These are phyloP conservation scores for Jamesozyma hellenica DNA, from an alignment of 805 yeast genomes.

Conservation along the genomic window DNA sequence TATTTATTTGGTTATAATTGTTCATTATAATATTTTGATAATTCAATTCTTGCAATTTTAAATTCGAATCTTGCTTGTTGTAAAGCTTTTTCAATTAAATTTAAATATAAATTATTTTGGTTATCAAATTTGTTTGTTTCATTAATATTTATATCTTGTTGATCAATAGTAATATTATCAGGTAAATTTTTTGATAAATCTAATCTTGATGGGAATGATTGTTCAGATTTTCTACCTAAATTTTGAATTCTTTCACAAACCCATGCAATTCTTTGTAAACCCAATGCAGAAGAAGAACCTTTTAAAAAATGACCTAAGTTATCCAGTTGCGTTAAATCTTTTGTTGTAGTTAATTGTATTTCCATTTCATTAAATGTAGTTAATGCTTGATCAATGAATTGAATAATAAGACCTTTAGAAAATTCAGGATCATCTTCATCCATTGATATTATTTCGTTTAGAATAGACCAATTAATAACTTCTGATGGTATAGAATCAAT, in stretches of 20 bases:
- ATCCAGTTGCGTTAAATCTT: conserved; percentile 49
- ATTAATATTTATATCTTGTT: conserved; percentile 4
- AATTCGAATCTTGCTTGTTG: conserved; percentile 41
- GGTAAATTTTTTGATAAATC: conserved; percentile 9
- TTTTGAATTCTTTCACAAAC: conserved; percentile 93
- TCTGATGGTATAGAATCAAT: conserved; percentile 35
- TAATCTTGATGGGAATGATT: conserved; percentile 11
- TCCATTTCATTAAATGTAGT: conserved; percentile 70
- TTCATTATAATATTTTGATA: conserved; percentile 38
- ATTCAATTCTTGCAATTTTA: conserved; percentile 35
- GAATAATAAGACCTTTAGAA: conserved; percentile 63
- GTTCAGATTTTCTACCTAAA: conserved; percentile 46
- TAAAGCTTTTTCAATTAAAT: conserved; percentile 37
- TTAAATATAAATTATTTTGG: conserved; percentile 34
- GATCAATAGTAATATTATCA: conserved; percentile 8
- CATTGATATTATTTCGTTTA: conserved; percentile 83
- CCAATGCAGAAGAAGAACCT: conserved; percentile 92
- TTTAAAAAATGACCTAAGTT: conserved; percentile 84
- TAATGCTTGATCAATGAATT: conserved; percentile 82
- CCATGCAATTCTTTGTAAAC: conserved; percentile 68
- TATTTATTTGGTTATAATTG: no score
- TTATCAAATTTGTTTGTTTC: conserved; percentile 8
- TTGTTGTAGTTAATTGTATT: conserved; percentile 30
- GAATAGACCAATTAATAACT: conserved; percentile 78
- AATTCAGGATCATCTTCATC: conserved; percentile 95